Base-by-base conservation (phyloP, 1,284 basidiomycete genomes). In the Papiliotrema terrestris region DNA sequence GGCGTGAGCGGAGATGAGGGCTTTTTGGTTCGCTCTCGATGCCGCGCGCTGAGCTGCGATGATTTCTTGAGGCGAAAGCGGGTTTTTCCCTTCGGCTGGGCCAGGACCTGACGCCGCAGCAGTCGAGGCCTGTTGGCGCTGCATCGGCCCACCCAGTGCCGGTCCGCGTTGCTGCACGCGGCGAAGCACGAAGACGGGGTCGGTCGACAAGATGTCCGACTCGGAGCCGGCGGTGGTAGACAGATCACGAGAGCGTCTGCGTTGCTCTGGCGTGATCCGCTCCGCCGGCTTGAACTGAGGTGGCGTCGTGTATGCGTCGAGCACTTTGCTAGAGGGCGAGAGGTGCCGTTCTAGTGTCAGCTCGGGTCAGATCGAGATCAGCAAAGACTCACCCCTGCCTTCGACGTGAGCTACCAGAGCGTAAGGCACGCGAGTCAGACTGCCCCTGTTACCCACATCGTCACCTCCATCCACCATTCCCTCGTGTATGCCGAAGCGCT, bases 391-490 rank as follows among this genome's bases (percentile, higher is more conserved):
- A 91, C 91, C 89, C 70, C 84, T 80, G 8, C 83, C 83, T 56
- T 82, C 82, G 19, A 50, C 45, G 1, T 80, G 66, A 20, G 85
- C 82, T 15, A 82, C 81, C 48, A 98, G 78, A 17, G 83, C 83
- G 73, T 97, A 98, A 47, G 91, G 82, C 42, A 95, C 88, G 46
- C 89, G 82, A 2, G 83, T 77, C 19, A 83, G 81, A 73, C 90
- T 94, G 57, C 87, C 82, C 53, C 91, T 92, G 69, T 95, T 92
- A 74, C 98, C 95, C 1, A 98, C 84, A 67, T 97, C 94, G 73
- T 98, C 95, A 1, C 94, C 94, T 1, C 95, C 95, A 71, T 98
- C 93, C 1, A 97, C 94, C 1, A 98, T 91, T 19, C 93, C 95
- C 42, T 97, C 95, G 35, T 84, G 78, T 49, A 98, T 94, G 0